phyloP scores from a whole-genome alignment of 768 basidiomycete genomes.

The Sarcomyxa edulis region DNA sequence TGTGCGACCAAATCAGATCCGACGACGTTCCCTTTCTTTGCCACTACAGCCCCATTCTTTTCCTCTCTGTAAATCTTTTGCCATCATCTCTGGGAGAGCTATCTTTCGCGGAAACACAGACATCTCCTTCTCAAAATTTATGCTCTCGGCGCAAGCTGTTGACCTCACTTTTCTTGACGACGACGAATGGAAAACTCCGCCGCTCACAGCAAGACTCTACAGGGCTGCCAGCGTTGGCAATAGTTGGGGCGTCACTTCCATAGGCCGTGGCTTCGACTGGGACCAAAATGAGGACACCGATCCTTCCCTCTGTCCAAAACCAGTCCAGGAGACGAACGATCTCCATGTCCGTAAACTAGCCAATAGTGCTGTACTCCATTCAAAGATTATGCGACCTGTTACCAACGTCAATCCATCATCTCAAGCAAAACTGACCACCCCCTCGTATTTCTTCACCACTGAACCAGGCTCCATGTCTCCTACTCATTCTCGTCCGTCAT shows the following conservation, averaged over 20 bases:
- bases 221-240: conserved; percentile 63
- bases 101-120: no score
- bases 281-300: conserved; percentile 30
- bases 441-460: conserved; percentile 21
- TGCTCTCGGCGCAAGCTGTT: conserved; percentile 56
- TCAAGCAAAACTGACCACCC: not conserved
- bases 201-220: conserved; percentile 45
- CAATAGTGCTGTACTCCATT: conserved; percentile 8
- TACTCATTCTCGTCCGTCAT: conserved; percentile 26
- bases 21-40: no score
- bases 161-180: conserved; percentile 59
- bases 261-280: conserved; percentile 83
- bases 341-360: conserved; percentile 32
- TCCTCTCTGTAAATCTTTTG: no score
- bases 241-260: conserved; percentile 83
- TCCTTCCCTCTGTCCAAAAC: conserved; percentile 7
- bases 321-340: conserved; percentile 12
- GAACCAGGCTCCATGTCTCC: conserved; percentile 26
- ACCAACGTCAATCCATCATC: not conserved
- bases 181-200: conserved; percentile 61
- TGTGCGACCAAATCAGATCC: no score
- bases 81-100: no score
- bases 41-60: no score
- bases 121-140: conserved; percentile 32
- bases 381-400: not conserved